Base-by-base conservation (phyloP, 148 eudicot genomes). In the Selenicereus undatus region DNA sequence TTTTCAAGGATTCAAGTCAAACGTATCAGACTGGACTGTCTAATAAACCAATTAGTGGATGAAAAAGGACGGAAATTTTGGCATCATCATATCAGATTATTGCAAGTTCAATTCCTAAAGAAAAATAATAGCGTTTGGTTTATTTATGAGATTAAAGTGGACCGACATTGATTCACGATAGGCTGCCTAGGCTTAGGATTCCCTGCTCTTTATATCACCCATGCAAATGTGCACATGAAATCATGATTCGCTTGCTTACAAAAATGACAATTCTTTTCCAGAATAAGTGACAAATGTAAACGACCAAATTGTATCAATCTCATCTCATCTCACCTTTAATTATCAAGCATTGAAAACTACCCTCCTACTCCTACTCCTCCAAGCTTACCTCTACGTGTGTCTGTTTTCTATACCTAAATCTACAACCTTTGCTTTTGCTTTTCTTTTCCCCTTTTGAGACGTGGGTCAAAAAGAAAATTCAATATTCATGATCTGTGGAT, bases 131-230 rank as follows among this genome's bases (percentile, higher is more conserved):
- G 3, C 3, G 43, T 39, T 39, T 4, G 43, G 43, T 39, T 39
- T 1, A 16, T 64, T n/a, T 16, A 71, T 71, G 10, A 71, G 2
- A 32, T 32, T 32, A 32, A 71, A 71, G 24, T 71, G 74, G 74
- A 32, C 43, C 42, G n/a, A 71, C 74, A 71, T 71, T 71, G 48
- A 71, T 71, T 35, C n/a, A n/a, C 11, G n/a, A 73, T 73, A 73
- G 75, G 74, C 26, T 71, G 20, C 72, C 18, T 43, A 42, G 75
- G 42, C 75, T 21, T 73, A 8, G 75, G 45, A 73, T 71, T 71
- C 35, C 72, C 5, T 18, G 11, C 29, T 64, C 11, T 8, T 9
- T 24, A 8, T n/a, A 21, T 22, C 24, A 4, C 65, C 11, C 66
- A 64, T n/a, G 26, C 68, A 64, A 22, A 48, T 56, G 32, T 71